Evolutionary conservation across 805 yeast genomes (phyloP), one percentile per base, ranked within the genome.

Genomic region (Torulaspora gathmanii): DNA sequence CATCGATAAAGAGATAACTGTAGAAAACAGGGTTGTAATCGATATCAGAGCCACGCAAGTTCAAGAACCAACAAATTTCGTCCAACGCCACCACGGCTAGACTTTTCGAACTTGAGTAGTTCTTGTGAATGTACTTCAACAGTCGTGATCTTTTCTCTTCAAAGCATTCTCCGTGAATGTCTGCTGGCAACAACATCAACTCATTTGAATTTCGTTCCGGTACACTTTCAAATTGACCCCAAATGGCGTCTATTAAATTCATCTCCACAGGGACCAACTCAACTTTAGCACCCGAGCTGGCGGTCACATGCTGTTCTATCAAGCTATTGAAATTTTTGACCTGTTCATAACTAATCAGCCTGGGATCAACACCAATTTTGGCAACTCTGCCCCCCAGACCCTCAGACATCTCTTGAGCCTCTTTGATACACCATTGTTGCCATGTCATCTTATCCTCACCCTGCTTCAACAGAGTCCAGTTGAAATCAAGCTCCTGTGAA

Each of bases 51-150:
- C 90, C 86, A 52, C 99, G 78, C 45, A 91, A 68, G 60, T 91
- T 91, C 60, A 89, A 75, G 34, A 89, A 67, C 96, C 96, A 90
- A 6, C 95, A 93, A 50, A 89, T 79, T 54, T 90, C 96, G 68
- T 91, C 97, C 42, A 90, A 67, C 1, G 89, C 80, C n/a, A 80
- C 72, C 3, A 86, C 70, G 11, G 89, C 69, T 37, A 86, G 70
- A 1, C 78, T 75, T 51, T 63, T 52, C 45, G 76, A 58, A 26
- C 50, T 40, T 22, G 46, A 37, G 36, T 61, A 47, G 31, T 63
- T 47, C 39, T 64, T 45, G 43, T 57, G 56, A 57, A 80, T 63
- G 9, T 59, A 52, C 0, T 59, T 47, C 37, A 71, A 49, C 25
- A 83, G 67, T 44, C 75, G 74, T 1, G 57, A 57, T 33, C 86